A percentile compares a stretch with the other conserved stretches of the same genome.
These are phyloP conservation scores for Aspergillus transmontanensis DNA, from an alignment of 2,329 filamentous ascomycete species.

Conservation along the genomic window DNA sequence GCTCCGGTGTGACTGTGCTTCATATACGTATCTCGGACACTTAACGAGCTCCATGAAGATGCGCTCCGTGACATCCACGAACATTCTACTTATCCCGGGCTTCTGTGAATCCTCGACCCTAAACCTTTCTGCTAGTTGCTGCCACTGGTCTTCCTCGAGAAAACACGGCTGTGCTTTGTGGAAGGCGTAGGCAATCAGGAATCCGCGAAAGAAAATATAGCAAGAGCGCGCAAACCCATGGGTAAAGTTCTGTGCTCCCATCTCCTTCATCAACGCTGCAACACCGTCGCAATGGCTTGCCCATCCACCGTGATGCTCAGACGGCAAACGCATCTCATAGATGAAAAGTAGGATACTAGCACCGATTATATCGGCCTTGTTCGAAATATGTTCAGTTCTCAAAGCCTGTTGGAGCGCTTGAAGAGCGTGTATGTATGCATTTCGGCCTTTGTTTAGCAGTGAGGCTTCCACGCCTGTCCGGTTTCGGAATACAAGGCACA, in stretches of 20 bases:
- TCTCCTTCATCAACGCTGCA: conserved; percentile 36
- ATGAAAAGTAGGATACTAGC: conserved; percentile 42
- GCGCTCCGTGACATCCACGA: not conserved
- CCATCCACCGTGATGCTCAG: conserved; percentile 37
- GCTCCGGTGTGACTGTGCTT: not conserved
- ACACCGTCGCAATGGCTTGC: conserved; percentile 41
- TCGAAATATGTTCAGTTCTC: not conserved
- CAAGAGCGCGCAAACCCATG: conserved; percentile 37
- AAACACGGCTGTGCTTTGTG: conserved; percentile 39
- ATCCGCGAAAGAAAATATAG: conserved; percentile 41
- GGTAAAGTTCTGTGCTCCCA: conserved; percentile 33
- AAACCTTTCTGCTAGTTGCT: conserved; percentile 26
- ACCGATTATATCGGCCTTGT: conserved; percentile 25
- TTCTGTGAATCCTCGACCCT: conserved; percentile 24
- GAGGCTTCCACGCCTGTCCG: conserved; percentile 6
- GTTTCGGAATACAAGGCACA: conserved; percentile 31
- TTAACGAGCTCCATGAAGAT: not conserved
- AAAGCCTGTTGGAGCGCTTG: conserved; percentile 32
- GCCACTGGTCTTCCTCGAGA: conserved; percentile 38
- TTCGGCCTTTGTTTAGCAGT: conserved; percentile 26
- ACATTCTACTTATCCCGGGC: not conserved
- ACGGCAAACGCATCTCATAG: conserved; percentile 44
- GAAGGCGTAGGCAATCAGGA: conserved; percentile 39
- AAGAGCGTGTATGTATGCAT: conserved; percentile 37
- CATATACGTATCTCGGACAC: not conserved